A percentile compares a stretch with the other conserved stretches of the same genome.
These are phyloP conservation scores for Fraxinus greggii DNA, from an alignment of 305 asterid species.

Conservation along the genomic window DNA sequence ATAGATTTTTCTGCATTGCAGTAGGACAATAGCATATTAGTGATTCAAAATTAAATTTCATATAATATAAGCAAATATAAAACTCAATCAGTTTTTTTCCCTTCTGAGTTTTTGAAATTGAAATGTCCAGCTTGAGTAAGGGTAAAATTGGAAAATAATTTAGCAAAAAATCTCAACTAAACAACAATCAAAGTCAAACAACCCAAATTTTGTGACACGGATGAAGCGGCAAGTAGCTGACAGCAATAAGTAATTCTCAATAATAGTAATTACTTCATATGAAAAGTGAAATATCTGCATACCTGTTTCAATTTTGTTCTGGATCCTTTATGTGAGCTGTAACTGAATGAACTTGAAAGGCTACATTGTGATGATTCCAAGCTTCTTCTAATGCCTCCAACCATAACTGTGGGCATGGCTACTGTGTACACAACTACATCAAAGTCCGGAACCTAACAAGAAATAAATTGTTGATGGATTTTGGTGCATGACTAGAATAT, in stretches of 20 bases:
- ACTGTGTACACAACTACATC: constrained; percentile 62
- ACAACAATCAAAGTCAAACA: background rate
- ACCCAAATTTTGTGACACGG: background rate
- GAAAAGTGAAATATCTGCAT: background rate
- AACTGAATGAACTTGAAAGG: constrained; percentile 59
- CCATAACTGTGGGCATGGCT: constrained; percentile 82
- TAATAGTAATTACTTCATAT: background rate
- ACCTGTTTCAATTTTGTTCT: constrained; percentile 51
- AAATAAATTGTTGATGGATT: background rate
- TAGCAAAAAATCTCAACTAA: background rate
- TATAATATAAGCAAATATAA: background rate
- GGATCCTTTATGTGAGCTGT: constrained; percentile 41
- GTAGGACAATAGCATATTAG: background rate
- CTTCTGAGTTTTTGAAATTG: background rate
- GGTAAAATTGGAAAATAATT: background rate
- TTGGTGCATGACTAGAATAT: constrained; percentile 7
- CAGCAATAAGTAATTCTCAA: background rate
- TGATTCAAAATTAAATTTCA: background rate
- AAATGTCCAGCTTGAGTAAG: background rate
- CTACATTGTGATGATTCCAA: constrained; percentile 72
- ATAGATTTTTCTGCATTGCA: constrained; percentile 41
- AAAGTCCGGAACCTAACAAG: constrained; percentile 72
- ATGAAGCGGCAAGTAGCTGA: background rate
- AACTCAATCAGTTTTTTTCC: background rate
- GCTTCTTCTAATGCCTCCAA: constrained; percentile 66